Conservation (phyloP, 73 alveolate species). For the Paramecium octaurelia region DNA sequence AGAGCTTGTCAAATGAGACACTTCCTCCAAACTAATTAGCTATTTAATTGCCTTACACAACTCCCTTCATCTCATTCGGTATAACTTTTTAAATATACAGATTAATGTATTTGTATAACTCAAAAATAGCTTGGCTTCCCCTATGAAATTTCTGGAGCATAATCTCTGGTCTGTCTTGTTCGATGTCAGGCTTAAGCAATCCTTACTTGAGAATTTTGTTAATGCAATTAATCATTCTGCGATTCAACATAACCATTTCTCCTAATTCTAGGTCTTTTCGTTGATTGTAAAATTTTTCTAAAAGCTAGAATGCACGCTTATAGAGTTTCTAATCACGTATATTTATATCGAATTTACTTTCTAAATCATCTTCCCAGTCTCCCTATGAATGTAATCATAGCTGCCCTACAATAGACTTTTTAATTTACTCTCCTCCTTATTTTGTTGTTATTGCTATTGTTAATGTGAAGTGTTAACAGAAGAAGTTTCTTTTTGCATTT, state of each 20-base stretch:
- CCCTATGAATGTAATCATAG: constrained; percentile 39
- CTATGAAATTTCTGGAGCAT: not conserved
- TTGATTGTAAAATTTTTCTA: not conserved
- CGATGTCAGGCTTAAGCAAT: constrained; percentile 40
- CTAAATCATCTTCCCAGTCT: constrained; percentile 38
- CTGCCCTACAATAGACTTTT: not conserved
- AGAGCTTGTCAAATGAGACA: constrained; percentile 30
- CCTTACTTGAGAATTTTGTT: not conserved
- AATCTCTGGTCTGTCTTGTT: constrained; percentile 14
- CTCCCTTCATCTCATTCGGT: constrained; percentile 6
- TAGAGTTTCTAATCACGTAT: not conserved
- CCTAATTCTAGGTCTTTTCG: constrained; percentile 12
- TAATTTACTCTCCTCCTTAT: constrained; percentile 32
- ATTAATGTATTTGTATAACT: constrained; percentile 29
- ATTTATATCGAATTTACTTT: not conserved
- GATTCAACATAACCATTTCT: constrained; percentile 25
- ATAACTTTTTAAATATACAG: constrained; percentile 28
- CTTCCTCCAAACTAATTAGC: not conserved
- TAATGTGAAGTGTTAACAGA: not conserved
- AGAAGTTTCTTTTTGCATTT: constrained; percentile 2
- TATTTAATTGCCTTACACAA: not conserved
- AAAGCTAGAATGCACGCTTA: not conserved
- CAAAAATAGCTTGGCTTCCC: constrained; percentile 11
- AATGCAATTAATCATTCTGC: constrained; percentile 11
- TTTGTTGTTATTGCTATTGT: not conserved